These are phyloP conservation scores for Friedmanniomyces simplex DNA, from an alignment of 495 filamentous ascomycete species.

Conservation along the genomic window DNA sequence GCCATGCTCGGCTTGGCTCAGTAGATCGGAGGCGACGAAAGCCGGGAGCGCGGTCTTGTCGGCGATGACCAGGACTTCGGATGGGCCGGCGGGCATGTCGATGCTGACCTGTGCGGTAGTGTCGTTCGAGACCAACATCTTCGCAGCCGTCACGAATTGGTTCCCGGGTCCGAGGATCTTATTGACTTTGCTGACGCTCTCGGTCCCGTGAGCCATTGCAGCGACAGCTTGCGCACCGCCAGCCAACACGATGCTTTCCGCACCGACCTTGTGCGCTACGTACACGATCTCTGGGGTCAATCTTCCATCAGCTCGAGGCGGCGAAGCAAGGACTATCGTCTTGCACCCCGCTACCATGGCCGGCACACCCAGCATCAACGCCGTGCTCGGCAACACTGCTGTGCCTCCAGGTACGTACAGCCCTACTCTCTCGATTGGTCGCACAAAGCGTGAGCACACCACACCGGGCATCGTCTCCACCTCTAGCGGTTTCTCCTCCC, in stretches of 20 bases:
- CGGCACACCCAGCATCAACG: constrained; percentile 94
- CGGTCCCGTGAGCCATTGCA: constrained; percentile 76
- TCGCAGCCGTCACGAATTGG: constrained; percentile 96
- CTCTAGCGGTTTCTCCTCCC: constrained; percentile 61
- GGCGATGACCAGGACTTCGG: constrained; percentile 92
- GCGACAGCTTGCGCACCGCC: constrained; percentile 95
- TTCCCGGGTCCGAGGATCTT: constrained; percentile 98
- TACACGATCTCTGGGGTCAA: constrained; percentile 97
- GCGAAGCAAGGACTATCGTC: constrained; percentile 85
- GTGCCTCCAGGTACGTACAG: constrained; percentile 94
- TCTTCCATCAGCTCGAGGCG: constrained; percentile 77
- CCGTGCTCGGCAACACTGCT: constrained; percentile 88
- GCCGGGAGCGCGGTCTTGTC: constrained; percentile 82
- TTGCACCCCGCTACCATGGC: constrained; percentile 97
- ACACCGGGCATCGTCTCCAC: constrained; percentile 98
- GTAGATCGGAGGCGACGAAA: constrained; percentile 87
- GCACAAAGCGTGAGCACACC: constrained; percentile 81
- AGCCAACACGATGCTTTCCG: constrained; percentile 87
- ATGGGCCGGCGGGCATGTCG: constrained; percentile 96
- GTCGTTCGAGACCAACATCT: constrained; percentile 96
- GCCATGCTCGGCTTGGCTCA: constrained; percentile 94
- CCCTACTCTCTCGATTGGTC: constrained; percentile 87
- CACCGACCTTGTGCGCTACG: constrained; percentile 92
- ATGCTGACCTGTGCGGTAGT: constrained; percentile 90
- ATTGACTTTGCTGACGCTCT: constrained; percentile 85